phyloP scores from a whole-genome alignment of 495 filamentous ascomycete genomes.

The Cladorrhinum samala region DNA sequence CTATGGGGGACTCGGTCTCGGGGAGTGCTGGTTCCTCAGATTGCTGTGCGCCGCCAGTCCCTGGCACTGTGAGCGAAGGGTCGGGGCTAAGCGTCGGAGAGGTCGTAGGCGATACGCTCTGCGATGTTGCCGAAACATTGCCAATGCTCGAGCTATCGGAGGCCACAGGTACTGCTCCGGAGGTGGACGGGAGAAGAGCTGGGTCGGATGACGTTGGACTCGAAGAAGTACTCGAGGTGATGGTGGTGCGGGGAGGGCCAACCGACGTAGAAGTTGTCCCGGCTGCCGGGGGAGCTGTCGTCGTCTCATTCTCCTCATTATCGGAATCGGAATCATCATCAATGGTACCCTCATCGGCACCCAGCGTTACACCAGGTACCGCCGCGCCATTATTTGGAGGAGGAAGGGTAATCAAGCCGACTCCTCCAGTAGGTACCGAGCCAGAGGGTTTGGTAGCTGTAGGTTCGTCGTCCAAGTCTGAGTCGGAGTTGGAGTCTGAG shows the following conservation, averaged over 20 bases:
- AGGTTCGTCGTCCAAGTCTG: conserved; percentile 1
- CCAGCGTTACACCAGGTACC: background rate
- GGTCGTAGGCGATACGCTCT: background rate
- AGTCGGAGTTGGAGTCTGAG: conserved; percentile 1
- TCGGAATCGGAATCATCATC: background rate
- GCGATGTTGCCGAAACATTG: background rate
- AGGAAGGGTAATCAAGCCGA: background rate
- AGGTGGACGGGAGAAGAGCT: background rate
- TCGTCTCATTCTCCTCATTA: background rate
- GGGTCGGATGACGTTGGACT: background rate
- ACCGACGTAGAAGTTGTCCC: background rate
- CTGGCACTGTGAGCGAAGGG: background rate
- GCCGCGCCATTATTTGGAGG: background rate
- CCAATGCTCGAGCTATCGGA: background rate
- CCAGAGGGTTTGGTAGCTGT: background rate
- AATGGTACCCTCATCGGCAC: conserved; percentile 1
- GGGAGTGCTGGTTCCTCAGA: too few relatives aligned
- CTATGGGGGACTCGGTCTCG: background rate
- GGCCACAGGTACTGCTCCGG: background rate
- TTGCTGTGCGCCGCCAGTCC: background rate
- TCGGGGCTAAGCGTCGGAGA: background rate
- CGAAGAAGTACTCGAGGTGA: background rate
- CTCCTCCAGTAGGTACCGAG: background rate
- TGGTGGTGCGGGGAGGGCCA: background rate
- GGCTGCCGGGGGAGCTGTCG: background rate